A percentile compares a stretch with the other conserved stretches of the same genome.
These are phyloP conservation scores for Silene coronaria DNA, from an alignment of 179 eudicot genomes.

Conservation along the genomic window DNA sequence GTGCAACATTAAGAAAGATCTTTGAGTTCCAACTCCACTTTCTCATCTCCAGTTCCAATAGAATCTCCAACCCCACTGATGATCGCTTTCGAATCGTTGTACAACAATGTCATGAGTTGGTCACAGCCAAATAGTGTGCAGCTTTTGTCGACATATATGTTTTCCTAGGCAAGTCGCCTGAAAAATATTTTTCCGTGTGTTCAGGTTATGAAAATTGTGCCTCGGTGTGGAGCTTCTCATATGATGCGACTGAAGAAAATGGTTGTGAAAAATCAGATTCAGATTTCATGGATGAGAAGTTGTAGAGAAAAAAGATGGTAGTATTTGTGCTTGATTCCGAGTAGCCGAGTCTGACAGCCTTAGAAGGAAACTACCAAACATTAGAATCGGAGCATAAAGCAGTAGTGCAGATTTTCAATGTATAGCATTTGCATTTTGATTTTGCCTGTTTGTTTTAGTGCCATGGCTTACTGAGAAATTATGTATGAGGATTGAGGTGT, in stretches of 20 bases:
- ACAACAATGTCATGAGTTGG: no score
- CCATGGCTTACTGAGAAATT: background rate
- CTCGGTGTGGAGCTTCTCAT: conserved; percentile 73
- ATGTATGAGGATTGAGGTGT: background rate
- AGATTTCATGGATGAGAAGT: conserved; percentile 28
- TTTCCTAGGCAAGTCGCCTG: background rate
- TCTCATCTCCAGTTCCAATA: no score
- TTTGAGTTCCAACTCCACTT: no score
- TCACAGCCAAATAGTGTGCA: background rate
- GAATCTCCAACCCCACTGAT: no score
- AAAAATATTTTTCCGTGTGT: background rate
- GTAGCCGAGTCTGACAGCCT: background rate
- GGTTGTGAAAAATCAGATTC: conserved; percentile 32
- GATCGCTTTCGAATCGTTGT: no score
- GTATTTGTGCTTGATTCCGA: background rate
- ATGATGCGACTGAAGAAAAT: conserved; percentile 33
- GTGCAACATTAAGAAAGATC: no score
- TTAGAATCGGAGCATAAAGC: background rate
- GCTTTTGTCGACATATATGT: background rate
- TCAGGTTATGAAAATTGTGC: conserved; percentile 83
- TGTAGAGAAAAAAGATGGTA: background rate
- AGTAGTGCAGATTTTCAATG: background rate
- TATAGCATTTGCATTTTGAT: conserved; percentile 4
- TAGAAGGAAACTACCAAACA: background rate
- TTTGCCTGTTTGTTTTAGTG: background rate